phyloP scores from a whole-genome alignment of 805 yeast species.

The Pichia ethanolica region DNA sequence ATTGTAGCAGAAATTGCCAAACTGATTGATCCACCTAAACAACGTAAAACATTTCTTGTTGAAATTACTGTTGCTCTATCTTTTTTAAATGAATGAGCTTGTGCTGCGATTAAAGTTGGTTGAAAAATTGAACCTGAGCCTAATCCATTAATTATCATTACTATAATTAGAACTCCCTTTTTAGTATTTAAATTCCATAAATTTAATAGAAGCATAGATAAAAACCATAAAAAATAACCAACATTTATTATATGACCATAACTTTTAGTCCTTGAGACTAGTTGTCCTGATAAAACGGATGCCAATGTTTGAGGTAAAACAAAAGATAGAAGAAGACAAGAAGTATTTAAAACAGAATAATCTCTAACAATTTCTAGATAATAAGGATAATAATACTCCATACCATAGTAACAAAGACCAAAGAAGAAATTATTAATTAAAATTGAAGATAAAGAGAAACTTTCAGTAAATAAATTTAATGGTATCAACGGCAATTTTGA shows the following conservation, averaged over 20 bases:
- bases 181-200: slow-evolving; percentile 18
- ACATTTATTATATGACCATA: slow-evolving; percentile 34
- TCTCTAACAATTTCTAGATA: slow-evolving; percentile 42
- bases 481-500: slow-evolving; percentile 52
- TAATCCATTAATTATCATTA: slow-evolving; percentile 30
- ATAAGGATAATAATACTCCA: slow-evolving; percentile 41
- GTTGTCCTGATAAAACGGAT: slow-evolving; percentile 38
- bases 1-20: slow-evolving; percentile 35
- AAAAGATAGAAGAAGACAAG: slow-evolving; percentile 37
- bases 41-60: slow-evolving; percentile 47
- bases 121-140: slow-evolving; percentile 48
- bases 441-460: slow-evolving; percentile 29
- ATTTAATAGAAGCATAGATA: slow-evolving; percentile 32
- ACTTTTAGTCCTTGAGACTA: slow-evolving; percentile 37
- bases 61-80: slow-evolving; percentile 56
- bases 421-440: slow-evolving; percentile 36
- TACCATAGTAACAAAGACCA: slow-evolving; percentile 42
- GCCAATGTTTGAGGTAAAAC: slow-evolving; percentile 36
- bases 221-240: slow-evolving; percentile 35
- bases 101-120: slow-evolving; percentile 49
- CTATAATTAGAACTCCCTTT: slow-evolving; percentile 31
- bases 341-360: slow-evolving; percentile 31
- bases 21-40: slow-evolving; percentile 59
- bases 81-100: slow-evolving; percentile 40
- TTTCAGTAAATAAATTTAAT: slow-evolving; percentile 31